Base-by-base conservation (phyloP, 805 yeast species). In the Spathaspora boniae region DNA sequence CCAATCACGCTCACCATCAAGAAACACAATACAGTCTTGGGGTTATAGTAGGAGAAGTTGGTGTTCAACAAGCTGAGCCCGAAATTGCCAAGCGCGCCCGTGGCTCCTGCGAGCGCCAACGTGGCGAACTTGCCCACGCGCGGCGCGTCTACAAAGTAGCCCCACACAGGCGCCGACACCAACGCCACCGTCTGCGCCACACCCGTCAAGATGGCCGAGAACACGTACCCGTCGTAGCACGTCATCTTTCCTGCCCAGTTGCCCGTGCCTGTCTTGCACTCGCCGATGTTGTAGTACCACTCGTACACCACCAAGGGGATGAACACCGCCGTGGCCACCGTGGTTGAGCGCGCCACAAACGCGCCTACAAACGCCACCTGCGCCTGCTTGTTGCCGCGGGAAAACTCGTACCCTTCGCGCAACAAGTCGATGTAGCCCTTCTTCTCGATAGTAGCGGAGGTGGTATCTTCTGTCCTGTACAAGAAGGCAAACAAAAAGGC, bases 161-260 rank as follows among this genome's bases (percentile, higher is more conserved):
- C 89, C 68, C 79, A 74, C 2, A 78, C 17, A 9, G 88, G 89
- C 0, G 88, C 80, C 29, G 72, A 62, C 0, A 77, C n/a, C 16
- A 82, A 58, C 1, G 82, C 72, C 16, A 70, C 63, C 0, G 77
- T 62, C 44, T 81, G 81, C 3, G 78, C 66, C n/a, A 80, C 70
- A 6, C 91, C 91, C 0, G 84, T 74, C 20, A 82, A 57, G 28
- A 82, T 78, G 1, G 87, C 85, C 12, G 86, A 75, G 40, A 73
- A 70, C 6, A 79, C 64, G 44, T 77, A 80, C 0, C 84, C 86
- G 26, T 79, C 82, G 33, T 72, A 70, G 48, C 88, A 81, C 16
- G 57, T 60, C 15, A 51, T 67, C 50, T 47, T 61, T 5, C 42
- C 42, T 4, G 38, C 31, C 35, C 35, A 31, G 25, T 48, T 49